Conservation (phyloP, 805 yeast species). For the Teunomyces barrocoloradensis region DNA sequence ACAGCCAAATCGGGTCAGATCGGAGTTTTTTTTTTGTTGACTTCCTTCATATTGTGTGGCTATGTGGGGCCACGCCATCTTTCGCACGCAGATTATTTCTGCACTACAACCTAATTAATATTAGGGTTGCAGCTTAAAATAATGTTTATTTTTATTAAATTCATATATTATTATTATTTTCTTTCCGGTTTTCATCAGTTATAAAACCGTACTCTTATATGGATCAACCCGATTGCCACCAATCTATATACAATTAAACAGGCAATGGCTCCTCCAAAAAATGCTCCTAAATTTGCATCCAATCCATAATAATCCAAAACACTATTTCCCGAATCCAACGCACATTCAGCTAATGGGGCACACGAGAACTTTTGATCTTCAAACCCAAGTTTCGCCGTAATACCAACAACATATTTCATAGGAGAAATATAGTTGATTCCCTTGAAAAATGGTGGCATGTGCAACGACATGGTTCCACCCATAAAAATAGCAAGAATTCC, state of each 20-base stretch:
- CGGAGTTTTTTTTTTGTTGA: background rate
- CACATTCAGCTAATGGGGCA: constrained; percentile 40
- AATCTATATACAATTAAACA: constrained; percentile 42
- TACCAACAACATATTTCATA: constrained; percentile 64
- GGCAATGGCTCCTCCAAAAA: constrained; percentile 38
- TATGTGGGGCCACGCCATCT: background rate
- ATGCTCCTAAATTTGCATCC: constrained; percentile 29
- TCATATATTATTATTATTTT: background rate
- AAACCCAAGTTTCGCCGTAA: constrained; percentile 62
- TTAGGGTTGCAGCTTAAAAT: background rate
- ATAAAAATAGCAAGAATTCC: constrained; percentile 72
- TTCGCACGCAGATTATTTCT: too few species aligned
- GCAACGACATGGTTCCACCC: constrained; percentile 81
- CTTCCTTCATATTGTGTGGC: background rate
- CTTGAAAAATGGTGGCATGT: constrained; percentile 65
- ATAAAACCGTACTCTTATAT: constrained; percentile 13
- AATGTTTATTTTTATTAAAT: background rate
- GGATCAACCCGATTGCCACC: constrained; percentile 24
- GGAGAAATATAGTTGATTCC: constrained; percentile 81
- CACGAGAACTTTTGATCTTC: constrained; percentile 51
- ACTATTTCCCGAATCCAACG: constrained; percentile 50
- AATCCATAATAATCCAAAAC: constrained; percentile 55
- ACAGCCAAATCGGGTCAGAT: background rate
- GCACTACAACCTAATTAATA: background rate
- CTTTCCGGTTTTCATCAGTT: background rate